Evolutionary conservation across 208 protist genomes (phyloP), one percentile per base, ranked within the genome.

Genomic region (Wallacemonas sp.): DNA sequence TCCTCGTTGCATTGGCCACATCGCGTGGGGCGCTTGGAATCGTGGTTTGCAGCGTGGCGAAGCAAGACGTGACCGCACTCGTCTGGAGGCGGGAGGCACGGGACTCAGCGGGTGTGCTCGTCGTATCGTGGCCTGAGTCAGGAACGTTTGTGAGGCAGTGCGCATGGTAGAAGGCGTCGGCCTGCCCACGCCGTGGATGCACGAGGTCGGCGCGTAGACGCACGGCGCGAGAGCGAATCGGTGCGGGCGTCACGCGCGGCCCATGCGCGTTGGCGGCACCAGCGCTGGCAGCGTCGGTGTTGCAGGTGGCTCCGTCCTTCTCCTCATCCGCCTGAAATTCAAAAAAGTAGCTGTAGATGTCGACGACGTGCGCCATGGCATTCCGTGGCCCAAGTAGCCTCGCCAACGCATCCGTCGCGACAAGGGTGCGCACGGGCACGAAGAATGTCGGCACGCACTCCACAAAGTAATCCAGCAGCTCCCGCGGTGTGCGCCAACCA

Each of bases 391-490:
- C 84, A 8, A 90, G 59, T 11, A 80, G 55, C 62, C 75, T 86
- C 31, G 70, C 42, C 24, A 90, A 67, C 9, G 62, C 62, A 58
- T 92, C 86, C 5, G 84, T 83, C 17, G 68, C 53, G 60, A 76
- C 72, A 41, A 95, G 49, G 42, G 81, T 58, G 17, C 72, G 42
- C 2, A 88, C 17, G 2, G 84, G 82, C 17, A 93, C 75, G 38
- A 75, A 86, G 56, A 89, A 83, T 24, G 86, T 95, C 1, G 89
- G 89, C 46, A 95, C 77, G 53, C 85, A 92, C 68, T 92, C 89
- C 24, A 95, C 84, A 21, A 95, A 72, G 19, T 87, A 75, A 54
- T 93, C 74, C n/a, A 93, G 70, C 71, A 95, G 72, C 66, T 91
- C 70, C 26, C 49, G 38, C 1, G 88, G 88, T 12, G 83, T 82